Base-by-base conservation (phyloP, 148 eudicot species). In the Linanthus parryae region DNA sequence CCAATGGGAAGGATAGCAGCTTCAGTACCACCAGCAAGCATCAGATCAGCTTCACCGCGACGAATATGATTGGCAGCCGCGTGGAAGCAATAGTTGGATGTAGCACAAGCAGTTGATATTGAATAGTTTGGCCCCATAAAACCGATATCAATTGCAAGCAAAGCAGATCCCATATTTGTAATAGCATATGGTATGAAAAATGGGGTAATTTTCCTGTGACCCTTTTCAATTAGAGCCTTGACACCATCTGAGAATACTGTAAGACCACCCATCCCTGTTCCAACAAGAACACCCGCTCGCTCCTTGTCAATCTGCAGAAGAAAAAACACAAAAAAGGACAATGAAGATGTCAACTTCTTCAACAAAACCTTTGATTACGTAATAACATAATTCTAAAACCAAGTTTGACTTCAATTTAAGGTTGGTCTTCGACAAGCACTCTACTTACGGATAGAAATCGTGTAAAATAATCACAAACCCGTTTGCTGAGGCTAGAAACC, bases 41-140 rank as follows among this genome's bases (percentile, higher is more conserved):
- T 90, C 60, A 90, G 0, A 62, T 90, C 97, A 63, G 92, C 95
- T 49, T 90, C 97, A 22, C 95, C 97, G 41, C 88, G 80, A 37
- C 95, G 85, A 50, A 90, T 90, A 66, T 90, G 97, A 61, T 90
- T 90, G 58, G 97, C 97, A 69, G 97, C 97, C 55, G 92, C 82
- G 48, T 83, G 76, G 55, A 90, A 80, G 73, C 95, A 90, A 59
- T 83, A 85, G 63, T 90, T 90, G 28, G 95, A 83, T 48, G 97
- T 90, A 48, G 97, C 97, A 66, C 97, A 90, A 27, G 97, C 97
- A 43, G 95, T 85, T 16, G 97, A 90, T 54, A 90, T 90, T 17
- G 97, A 90, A 53, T 90, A 85, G 54, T 83, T 85, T 37, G 97
- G 97, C 36, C 97, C 97, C 97, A 90, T 90, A 33, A 90, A 74